Evolutionary conservation across 768 basidiomycete species (phyloP), one percentile per base, ranked within the genome.

Genomic region (Pleurotus salmoneostramineus): DNA sequence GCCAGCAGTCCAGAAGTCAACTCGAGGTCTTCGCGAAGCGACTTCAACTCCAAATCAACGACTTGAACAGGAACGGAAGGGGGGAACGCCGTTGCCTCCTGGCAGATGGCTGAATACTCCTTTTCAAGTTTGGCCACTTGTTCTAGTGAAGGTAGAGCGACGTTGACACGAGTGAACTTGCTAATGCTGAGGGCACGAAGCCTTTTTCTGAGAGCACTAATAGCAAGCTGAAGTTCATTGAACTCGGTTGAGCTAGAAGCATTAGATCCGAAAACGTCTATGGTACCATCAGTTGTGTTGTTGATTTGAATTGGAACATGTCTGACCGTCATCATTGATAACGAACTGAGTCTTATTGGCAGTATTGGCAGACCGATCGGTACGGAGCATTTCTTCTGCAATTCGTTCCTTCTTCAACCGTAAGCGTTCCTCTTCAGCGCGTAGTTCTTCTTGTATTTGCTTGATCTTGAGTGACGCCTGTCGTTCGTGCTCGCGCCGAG

Each of bases 171-270:
- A 14, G 80, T 77, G 42, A 75, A 66, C 43, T 82, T 78, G 48
- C 82, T 81, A 61, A 91, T 81, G 56, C 76, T 79, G 59, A 92
- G 75, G 6, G 83, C 80, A 45, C 80, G 80, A 34, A 93, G 71
- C 10, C 82, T 78, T 63, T 79, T 87, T 56, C 88, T 78, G 31
- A 89, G 71, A 1, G 70, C 69, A 49, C 82, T 66, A 44, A 91
- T 79, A 33, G 71, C 77, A 27, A 71, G 67, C 63, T 83, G 78
- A 43, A 55, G 52, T 2, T 14, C n/a, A 6, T 32, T n/a, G 37
- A 11, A n/a, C 8, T 55, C 52, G 12, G 21, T 6, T 11, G 52
- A 14, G 7, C 52, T 55, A 15, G 40, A 6, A 31, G 36, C 40
- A 31, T 14, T 21, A 10, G 52, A 7, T 35, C 80, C 78, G 63